A percentile compares a stretch with the other conserved stretches of the same genome.
Conservation (phyloP, 2,329 filamentous ascomycete genomes). For the Corinectria fuckeliana region DNA sequence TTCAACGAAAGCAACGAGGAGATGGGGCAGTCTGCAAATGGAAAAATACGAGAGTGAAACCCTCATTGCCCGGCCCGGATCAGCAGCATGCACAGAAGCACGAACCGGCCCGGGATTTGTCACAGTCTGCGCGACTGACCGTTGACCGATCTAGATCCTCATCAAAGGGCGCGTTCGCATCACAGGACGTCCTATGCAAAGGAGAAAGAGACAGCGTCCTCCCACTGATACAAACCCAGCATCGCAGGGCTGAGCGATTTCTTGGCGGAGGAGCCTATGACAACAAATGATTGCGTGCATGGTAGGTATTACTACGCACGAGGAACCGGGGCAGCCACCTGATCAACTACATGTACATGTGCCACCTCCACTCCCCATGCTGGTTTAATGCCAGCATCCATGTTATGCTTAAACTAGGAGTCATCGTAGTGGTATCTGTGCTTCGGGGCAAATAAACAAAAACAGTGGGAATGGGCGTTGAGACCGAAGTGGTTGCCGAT, state of each 20-base stretch:
- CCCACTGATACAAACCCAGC: neutral
- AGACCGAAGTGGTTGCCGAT: neutral
- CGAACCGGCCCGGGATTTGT: neutral
- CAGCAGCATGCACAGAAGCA: neutral
- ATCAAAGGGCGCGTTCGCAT: neutral
- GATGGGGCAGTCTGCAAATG: neutral
- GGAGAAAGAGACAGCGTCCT: neutral
- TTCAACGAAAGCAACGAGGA: neutral
- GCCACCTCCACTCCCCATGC: neutral
- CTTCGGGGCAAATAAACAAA: neutral
- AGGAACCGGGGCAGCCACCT: conserved; percentile 1
- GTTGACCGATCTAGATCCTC: neutral
- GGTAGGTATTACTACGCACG: neutral
- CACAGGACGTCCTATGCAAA: neutral
- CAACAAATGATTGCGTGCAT: neutral
- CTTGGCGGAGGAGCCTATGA: neutral
- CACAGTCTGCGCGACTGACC: neutral
- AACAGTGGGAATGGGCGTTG: neutral
- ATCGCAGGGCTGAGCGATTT: conserved; percentile 7
- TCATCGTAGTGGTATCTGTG: neutral
- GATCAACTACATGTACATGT: neutral
- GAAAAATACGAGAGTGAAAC: neutral
- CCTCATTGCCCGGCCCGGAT: neutral
- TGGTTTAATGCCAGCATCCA: conserved; percentile 1
- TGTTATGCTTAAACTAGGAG: conserved; percentile 18